Conservation (phyloP, 495 filamentous ascomycete species). For the Saxispiralis lemnorum region DNA sequence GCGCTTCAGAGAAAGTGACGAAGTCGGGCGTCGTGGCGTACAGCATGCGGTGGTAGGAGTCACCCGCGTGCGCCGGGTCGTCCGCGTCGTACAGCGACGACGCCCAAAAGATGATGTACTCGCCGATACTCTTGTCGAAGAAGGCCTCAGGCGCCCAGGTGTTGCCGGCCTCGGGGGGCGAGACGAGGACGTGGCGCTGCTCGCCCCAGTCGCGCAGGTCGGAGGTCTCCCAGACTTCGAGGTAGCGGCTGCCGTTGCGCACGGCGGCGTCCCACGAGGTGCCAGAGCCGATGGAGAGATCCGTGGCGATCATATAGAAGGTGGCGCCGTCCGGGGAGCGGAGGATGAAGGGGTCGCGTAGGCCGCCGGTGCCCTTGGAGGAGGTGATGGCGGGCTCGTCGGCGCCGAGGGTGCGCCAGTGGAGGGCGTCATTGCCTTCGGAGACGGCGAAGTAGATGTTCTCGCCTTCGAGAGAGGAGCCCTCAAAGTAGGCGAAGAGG, state of each 20-base stretch:
- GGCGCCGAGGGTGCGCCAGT: conserved; percentile 12
- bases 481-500: conserved; percentile 14
- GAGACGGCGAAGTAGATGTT: conserved; percentile 15
- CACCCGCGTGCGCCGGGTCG: conserved; percentile 3
- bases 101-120: conserved; percentile 17
- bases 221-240: conserved; percentile 16
- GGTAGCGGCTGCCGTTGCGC: conserved; percentile 11
- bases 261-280: conserved; percentile 15
- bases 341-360: conserved; percentile 17
- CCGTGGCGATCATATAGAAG: conserved; percentile 16
- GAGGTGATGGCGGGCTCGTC: conserved; percentile 11
- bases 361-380: conserved; percentile 9
- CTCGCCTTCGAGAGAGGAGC: conserved; percentile 8
- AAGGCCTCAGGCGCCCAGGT: conserved; percentile 18
- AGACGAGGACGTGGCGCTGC: conserved; percentile 16
- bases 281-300: conserved; percentile 16
- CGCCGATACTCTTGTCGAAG: conserved; percentile 10
- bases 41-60: conserved; percentile 15
- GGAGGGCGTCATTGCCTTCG: conserved; percentile 16
- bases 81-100: conserved; percentile 12
- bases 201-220: conserved; percentile 13
- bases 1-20: conserved; percentile 14
- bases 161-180: conserved; percentile 11
- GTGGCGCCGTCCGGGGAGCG: conserved; percentile 13
- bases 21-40: conserved; percentile 15